Evolutionary conservation across 148 eudicot genomes (phyloP), one percentile per base, ranked within the genome.

Genomic region (Persicaria tinctoria): DNA sequence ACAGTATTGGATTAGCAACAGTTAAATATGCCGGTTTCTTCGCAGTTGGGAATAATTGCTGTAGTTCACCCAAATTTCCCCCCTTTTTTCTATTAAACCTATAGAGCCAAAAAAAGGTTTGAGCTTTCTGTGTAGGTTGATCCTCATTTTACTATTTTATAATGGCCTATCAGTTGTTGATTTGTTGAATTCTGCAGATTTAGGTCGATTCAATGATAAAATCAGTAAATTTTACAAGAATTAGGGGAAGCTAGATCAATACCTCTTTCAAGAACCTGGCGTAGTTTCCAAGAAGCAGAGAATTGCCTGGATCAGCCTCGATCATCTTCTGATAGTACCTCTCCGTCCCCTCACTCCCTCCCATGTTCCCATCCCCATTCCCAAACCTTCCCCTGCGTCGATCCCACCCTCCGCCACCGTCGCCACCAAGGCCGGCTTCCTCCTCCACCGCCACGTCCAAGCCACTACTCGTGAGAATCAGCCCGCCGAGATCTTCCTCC

Each of bases 231-330:
- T 8, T 68, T 8, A 27, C 4, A 66, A 32, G 11, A 12, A 10
- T 41, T 70, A 83, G 83, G 41, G 41, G 41, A 32, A 32, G 41
- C 41, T 32, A 32, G 41, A 32, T 32, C 41, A 32, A 32, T 32
- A 32, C 41, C 86, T 84, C 86, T 81, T 81, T 84, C 74, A 84
- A 76, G 79, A 59, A 84, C 72, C 53, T 81, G 3, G 86, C 84
- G 54, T 84, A 84, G 59, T 84, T 84, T 13, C 82, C 68, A 2
- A 84, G 75, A 57, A 84, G 56, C 12, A 81, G 75, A 4, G 82
- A 32, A 56, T 84, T 84, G 10, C 82, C 80, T n/a, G 86, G 86
- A 32, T 32, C 41, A 32, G 41, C 41, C 41, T 32, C 41, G 41
- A 32, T 32, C 41, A 32, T 32, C 41, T 48, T 79, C 76, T 69